Percentiles rank a stretch among this genome's conserved stretches.
Evolutionary conservation across 2,329 filamentous ascomycete species (phyloP).

Genomic region (Penicillium concentricum): DNA sequence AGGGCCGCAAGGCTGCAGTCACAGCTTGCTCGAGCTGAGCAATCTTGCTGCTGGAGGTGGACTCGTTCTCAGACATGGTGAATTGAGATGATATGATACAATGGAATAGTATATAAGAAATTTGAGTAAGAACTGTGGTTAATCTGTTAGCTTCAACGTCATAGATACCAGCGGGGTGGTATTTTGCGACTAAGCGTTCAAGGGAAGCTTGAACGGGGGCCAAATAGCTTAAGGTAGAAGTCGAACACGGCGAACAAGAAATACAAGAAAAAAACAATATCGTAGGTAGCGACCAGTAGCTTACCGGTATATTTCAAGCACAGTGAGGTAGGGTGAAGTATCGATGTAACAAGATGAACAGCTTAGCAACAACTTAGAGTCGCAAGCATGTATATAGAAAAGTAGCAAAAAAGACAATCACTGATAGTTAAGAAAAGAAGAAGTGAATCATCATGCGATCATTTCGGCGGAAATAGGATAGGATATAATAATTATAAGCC

Average conservation of each 20-base stretch:
- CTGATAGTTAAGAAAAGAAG: slow-evolving; percentile 1
- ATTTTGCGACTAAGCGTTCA: not conserved
- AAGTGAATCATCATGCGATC: slow-evolving; percentile 6
- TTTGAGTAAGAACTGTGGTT: not conserved
- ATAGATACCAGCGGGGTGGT: not conserved
- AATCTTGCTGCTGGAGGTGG: slow-evolving; percentile 34
- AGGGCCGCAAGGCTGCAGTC: slow-evolving; percentile 41
- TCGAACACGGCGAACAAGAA: not conserved
- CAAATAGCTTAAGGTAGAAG: not conserved
- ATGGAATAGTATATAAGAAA: not conserved
- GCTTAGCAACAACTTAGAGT: not conserved
- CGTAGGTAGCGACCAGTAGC: not conserved
- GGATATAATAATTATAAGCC: slow-evolving; percentile 15
- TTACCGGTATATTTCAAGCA: not conserved
- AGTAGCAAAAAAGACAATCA: not conserved
- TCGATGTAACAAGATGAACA: not conserved
- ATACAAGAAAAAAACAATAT: not conserved
- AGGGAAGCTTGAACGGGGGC: not conserved
- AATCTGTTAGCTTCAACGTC: not conserved
- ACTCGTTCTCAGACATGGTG: slow-evolving; percentile 24
- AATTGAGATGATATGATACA: not conserved
- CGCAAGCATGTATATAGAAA: not conserved
- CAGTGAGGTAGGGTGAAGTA: not conserved
- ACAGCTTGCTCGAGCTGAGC: slow-evolving; percentile 41
- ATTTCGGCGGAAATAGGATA: slow-evolving; percentile 13